Evolutionary conservation across 495 filamentous ascomycete species (phyloP), one percentile per base, ranked within the genome.

Genomic region (Hypoxylon subgilvum): DNA sequence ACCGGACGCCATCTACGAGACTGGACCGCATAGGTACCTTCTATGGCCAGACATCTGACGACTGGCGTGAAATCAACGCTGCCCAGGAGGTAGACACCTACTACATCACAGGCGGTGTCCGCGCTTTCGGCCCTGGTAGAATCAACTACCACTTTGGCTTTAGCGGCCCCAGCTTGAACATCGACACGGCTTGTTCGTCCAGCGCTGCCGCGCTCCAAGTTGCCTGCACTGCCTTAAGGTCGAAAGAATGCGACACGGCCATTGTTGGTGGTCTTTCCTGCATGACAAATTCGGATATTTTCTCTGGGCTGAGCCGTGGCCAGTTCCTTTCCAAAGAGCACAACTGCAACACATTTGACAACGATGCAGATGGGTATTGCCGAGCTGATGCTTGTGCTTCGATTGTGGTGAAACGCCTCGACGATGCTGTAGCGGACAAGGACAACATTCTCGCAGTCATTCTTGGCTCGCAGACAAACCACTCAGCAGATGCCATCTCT

Each of bases 21-120:
- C 78, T 90, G 13, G 86, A 94, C 68, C 84, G 92, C 3, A 88
- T 96, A 45, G 92, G 92, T 19, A 91, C 89, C 13, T 97, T 96
- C 71, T 95, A 95, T 68, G 92, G 92, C 35, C 90, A 92, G 75
- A 94, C 92, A 1, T 92, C 89, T 57, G 90, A 96, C 50, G 92
- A 97, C 59, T 96, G 91, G 80, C 84, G 88, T 72, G 92, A 96
- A 61, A 88, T 95, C 59, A 95, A 95, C 70, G 90, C 88, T 40
- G 87, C 88, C 12, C 86, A 97, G 64, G 89, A 96, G 53, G 86
- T 96, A 50, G 92, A 96, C 69, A 96, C 91, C 1, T 96, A 96
- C 69, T 96, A 86, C 74, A 96, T 96, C 67, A 91, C 92, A 0
- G 92, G 92, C 40, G 92, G 89, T 64, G 88, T 92, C 13, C 83